Evolutionary conservation across 208 protist genomes (phyloP).

Genomic region (Wallacemonas sp.): DNA sequence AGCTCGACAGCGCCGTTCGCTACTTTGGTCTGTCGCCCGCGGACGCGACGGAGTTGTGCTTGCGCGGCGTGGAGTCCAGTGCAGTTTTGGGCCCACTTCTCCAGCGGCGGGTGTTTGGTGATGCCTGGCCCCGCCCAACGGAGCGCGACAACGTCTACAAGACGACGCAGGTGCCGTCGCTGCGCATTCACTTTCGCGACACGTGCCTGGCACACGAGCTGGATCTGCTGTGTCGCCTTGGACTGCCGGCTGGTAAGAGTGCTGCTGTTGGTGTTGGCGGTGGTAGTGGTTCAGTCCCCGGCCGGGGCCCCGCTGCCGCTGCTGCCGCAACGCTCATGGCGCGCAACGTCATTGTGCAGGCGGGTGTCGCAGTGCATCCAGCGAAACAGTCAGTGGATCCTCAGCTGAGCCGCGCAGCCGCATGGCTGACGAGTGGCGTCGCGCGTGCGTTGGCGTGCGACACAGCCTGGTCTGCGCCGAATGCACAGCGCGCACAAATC

Average conservation of each 20-base stretch:
- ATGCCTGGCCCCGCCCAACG: slow-evolving; percentile 54
- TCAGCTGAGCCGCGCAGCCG: too few relatives aligned
- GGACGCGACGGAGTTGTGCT: slow-evolving; percentile 73
- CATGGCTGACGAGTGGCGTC: too few relatives aligned
- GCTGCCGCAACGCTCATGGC: too few relatives aligned
- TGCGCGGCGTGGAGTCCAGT: slow-evolving; percentile 35
- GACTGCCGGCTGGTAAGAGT: not conserved
- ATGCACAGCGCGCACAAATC: too few relatives aligned
- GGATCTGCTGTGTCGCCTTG: slow-evolving; percentile 42
- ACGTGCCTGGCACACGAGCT: slow-evolving; percentile 63
- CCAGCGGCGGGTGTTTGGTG: slow-evolving; percentile 33
- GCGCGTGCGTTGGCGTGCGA: too few relatives aligned
- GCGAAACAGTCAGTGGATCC: too few relatives aligned
- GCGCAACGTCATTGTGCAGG: too few relatives aligned
- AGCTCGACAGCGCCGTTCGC: slow-evolving; percentile 55
- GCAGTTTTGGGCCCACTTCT: slow-evolving; percentile 23
- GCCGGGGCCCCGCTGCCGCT: too few relatives aligned
- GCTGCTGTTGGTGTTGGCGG: too few relatives aligned
- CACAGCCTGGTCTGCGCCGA: too few relatives aligned
- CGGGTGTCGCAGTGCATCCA: too few relatives aligned
- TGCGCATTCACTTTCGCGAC: slow-evolving; percentile 69
- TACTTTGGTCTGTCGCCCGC: slow-evolving; percentile 43
- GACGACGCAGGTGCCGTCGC: slow-evolving; percentile 63
- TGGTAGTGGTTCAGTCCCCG: too few relatives aligned
- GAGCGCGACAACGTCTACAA: slow-evolving; percentile 52